phyloP scores from a whole-genome alignment of 345 rosid genomes.

The Camelina hispida region DNA sequence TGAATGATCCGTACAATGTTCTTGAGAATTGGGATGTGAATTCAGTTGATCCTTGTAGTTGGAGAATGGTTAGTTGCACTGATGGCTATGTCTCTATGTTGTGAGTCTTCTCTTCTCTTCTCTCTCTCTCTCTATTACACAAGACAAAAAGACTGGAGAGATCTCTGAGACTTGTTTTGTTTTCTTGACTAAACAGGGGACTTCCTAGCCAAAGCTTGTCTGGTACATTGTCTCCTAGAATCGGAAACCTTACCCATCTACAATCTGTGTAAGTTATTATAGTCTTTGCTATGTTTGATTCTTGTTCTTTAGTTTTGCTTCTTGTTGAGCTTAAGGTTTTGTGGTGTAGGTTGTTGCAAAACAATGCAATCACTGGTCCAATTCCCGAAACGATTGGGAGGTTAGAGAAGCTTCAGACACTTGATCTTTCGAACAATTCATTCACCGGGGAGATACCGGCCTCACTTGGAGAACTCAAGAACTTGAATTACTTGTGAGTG shows the following conservation, averaged over 20 bases:
- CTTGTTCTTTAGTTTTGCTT: constrained; percentile 13
- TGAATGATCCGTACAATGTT: constrained; percentile 89
- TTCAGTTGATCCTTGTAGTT: constrained; percentile 99
- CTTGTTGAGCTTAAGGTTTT: constrained; percentile 25
- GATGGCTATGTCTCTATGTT: constrained; percentile 88
- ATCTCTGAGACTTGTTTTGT: constrained; percentile 31
- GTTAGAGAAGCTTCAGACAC: constrained; percentile 84
- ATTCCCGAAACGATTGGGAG: constrained; percentile 84
- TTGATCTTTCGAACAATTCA: constrained; percentile 90
- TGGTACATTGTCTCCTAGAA: constrained; percentile 85
- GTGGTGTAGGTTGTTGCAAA: constrained; percentile 84
- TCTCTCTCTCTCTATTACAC: background rate
- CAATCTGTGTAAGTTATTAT: constrained; percentile 77
- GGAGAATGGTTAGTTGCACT: constrained; percentile 98
- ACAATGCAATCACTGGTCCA: constrained; percentile 82
- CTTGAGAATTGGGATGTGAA: constrained; percentile 95
- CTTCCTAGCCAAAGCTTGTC: constrained; percentile 95
- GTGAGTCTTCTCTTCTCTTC: constrained; percentile 59
- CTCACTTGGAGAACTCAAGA: constrained; percentile 78
- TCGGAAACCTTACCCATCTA: constrained; percentile 83
- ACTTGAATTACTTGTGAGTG: constrained; percentile 86
- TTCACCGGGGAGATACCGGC: constrained; percentile 76
- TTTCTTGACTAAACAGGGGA: constrained; percentile 58
- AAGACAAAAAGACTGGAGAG: background rate
- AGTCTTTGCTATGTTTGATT: constrained; percentile 21